These are phyloP conservation scores for Pachyrhizus erosus DNA, from an alignment of 306 rosid species.

Conservation along the genomic window DNA sequence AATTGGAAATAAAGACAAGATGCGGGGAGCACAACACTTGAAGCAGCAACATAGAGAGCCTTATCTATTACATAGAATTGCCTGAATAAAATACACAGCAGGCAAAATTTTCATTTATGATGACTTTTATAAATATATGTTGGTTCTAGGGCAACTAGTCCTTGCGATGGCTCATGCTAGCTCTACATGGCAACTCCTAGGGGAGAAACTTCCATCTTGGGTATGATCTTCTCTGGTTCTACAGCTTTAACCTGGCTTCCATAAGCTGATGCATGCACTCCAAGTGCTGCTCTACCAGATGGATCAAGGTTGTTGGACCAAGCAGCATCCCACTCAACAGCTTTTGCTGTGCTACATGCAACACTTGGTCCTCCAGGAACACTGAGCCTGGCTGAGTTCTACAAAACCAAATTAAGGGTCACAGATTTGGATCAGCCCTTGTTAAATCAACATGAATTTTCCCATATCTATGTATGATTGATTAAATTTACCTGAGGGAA, in stretches of 20 bases:
- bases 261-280: constrained; percentile 75
- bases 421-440: constrained; percentile 10
- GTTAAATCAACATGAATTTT: background rate
- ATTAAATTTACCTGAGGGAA: constrained; percentile 76
- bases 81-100: constrained; percentile 40
- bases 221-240: constrained; percentile 60
- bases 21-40: constrained; percentile 3
- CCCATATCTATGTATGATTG: background rate
- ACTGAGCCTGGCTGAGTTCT: constrained; percentile 80
- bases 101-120: constrained; percentile 40
- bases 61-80: constrained; percentile 22
- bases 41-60: background rate
- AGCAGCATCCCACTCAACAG: constrained; percentile 82
- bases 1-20: constrained; percentile 30
- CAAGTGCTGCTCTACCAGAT: constrained; percentile 85
- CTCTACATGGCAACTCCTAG: constrained; percentile 60
- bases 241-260: constrained; percentile 35
- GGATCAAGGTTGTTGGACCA: constrained; percentile 87
- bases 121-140: constrained; percentile 11
- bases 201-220: constrained; percentile 53
- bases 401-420: constrained; percentile 22
- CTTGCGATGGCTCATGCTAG: constrained; percentile 38
- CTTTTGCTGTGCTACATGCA: constrained; percentile 90
- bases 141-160: constrained; percentile 23
- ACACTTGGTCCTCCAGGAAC: constrained; percentile 93